Conservation (phyloP, 176 grass and related monocot genomes). For the Musa schizocarpa region DNA sequence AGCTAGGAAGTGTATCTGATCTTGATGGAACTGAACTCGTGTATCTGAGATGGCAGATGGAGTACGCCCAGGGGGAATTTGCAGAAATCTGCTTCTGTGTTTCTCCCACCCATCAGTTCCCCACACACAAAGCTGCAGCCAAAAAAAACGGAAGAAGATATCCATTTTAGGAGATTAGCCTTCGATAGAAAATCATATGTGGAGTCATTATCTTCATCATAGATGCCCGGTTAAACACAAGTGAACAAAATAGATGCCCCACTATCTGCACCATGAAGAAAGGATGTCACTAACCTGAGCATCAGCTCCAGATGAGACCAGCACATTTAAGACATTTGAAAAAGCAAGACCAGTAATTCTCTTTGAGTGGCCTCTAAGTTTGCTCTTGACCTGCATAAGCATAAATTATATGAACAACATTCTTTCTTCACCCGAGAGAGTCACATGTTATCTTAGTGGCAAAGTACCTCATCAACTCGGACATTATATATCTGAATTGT, state of each 20-base stretch:
- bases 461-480: slow-evolving; percentile 71
- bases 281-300: slow-evolving; percentile 63
- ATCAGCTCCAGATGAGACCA: slow-evolving; percentile 94
- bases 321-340: slow-evolving; percentile 79
- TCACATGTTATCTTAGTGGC: slow-evolving; percentile 8
- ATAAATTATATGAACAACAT: neutral
- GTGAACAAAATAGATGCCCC: neutral
- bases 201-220: neutral
- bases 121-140: slow-evolving; percentile 82
- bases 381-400: slow-evolving; percentile 77
- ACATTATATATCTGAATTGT: slow-evolving; percentile 99
- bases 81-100: slow-evolving; percentile 70
- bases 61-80: slow-evolving; percentile 51
- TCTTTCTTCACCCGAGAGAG: neutral
- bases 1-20: slow-evolving; percentile 88
- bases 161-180: slow-evolving; percentile 8
- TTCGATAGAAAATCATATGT: neutral
- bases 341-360: slow-evolving; percentile 98
- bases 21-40: slow-evolving; percentile 94
- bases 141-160: slow-evolving; percentile 6
- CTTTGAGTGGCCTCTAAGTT: slow-evolving; percentile 93
- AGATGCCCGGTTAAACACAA: neutral
- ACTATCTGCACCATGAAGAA: neutral
- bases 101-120: slow-evolving; percentile 95
- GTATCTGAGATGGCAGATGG: slow-evolving; percentile 72